These are phyloP conservation scores for Cephaloascus albidus DNA, from an alignment of 805 yeast genomes.

Conservation along the genomic window DNA sequence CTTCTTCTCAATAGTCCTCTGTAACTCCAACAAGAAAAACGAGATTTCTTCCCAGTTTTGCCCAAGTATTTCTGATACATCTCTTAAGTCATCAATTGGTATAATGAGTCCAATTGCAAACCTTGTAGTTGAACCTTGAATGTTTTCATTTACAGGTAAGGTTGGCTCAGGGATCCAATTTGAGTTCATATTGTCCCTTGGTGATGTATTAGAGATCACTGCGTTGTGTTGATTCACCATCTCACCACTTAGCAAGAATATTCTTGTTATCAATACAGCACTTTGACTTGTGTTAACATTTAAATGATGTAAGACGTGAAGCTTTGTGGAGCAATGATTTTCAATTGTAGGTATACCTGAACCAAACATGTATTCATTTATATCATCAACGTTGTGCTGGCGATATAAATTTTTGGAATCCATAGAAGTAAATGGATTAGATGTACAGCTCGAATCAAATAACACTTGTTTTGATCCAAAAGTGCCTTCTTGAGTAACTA, in stretches of 20 bases:
- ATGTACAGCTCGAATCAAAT: conserved; percentile 19
- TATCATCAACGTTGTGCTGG: conserved; percentile 21
- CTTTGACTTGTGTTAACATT: conserved; percentile 15
- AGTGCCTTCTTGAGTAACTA: conserved; percentile 32
- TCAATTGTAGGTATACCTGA: conserved; percentile 35
- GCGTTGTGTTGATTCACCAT: too few relatives aligned
- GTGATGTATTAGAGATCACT: too few relatives aligned
- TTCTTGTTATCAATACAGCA: conserved; percentile 23
- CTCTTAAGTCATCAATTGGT: conserved; percentile 15
- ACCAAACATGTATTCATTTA: conserved; percentile 37
- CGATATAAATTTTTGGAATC: conserved; percentile 10
- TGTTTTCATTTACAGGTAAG: conserved; percentile 16
- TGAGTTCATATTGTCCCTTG: too few relatives aligned
- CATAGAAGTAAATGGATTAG: neutral
- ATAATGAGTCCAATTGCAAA: conserved; percentile 29
- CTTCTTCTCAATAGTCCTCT: conserved; percentile 23
- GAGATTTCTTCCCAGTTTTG: conserved; percentile 30
- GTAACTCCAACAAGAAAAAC: conserved; percentile 22
- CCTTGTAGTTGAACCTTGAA: conserved; percentile 10
- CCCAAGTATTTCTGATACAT: conserved; percentile 21
- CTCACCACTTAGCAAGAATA: conserved; percentile 16
- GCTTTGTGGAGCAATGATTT: conserved; percentile 20
- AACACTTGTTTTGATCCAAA: conserved; percentile 28
- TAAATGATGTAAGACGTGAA: conserved; percentile 25
- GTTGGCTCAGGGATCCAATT: conserved; percentile 27